phyloP scores from a whole-genome alignment of 2,329 filamentous ascomycete genomes.

The Talaromyces sp. region DNA sequence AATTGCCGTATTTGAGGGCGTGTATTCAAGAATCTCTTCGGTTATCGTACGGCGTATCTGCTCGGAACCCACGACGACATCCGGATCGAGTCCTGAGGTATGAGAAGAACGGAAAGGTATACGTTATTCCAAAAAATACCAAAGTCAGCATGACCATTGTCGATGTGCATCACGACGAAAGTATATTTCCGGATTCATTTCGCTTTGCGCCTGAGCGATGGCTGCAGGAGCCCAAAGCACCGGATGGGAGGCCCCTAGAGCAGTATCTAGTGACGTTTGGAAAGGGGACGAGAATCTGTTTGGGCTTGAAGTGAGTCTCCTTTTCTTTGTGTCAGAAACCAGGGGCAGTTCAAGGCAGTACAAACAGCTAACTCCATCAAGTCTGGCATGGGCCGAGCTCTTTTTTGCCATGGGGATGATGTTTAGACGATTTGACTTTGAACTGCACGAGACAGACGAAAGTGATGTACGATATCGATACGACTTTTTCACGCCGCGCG shows the following conservation, averaged over 20 bases:
- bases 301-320: slow-evolving; percentile 16
- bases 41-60: slow-evolving; percentile 15
- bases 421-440: slow-evolving; percentile 10
- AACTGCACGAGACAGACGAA: slow-evolving; percentile 4
- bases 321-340: not conserved
- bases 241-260: slow-evolving; percentile 14
- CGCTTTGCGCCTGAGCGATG: slow-evolving; percentile 17
- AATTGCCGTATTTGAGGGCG: slow-evolving; percentile 22
- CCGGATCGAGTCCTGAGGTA: slow-evolving; percentile 12
- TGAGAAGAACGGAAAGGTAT: slow-evolving; percentile 3
- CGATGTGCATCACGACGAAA: slow-evolving; percentile 17
- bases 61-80: slow-evolving; percentile 14
- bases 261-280: slow-evolving; percentile 17
- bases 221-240: slow-evolving; percentile 14
- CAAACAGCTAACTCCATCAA: slow-evolving; percentile 7
- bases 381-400: slow-evolving; percentile 36
- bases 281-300: slow-evolving; percentile 15
- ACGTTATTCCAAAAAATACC: slow-evolving; percentile 14
- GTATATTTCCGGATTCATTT: slow-evolving; percentile 15
- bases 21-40: slow-evolving; percentile 12
- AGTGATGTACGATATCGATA: slow-evolving; percentile 8
- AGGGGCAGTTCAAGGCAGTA: not conserved
- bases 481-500: slow-evolving; percentile 14
- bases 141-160: slow-evolving; percentile 18
- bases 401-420: slow-evolving; percentile 9